Evolutionary conservation across 1,284 basidiomycete genomes (phyloP), one percentile per base, ranked within the genome.

Genomic region (Tilletia horrida): DNA sequence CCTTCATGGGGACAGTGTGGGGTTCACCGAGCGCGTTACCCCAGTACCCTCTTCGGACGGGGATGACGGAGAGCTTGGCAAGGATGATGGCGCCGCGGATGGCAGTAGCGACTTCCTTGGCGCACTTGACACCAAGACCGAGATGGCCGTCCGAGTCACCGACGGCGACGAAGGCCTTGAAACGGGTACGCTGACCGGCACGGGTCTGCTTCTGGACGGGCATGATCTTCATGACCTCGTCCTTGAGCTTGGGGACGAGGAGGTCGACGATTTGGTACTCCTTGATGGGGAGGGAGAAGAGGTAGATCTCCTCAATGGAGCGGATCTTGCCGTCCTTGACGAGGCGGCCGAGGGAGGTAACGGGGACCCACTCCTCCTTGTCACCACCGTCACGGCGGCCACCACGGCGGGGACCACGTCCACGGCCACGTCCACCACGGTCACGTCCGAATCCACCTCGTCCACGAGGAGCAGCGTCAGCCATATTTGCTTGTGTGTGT

Each of bases 181-280:
- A 99, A 76, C 95, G 91, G 73, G 96, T 99, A 81, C 96, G 92
- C 86, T 99, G 96, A 85, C 96, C 96, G 81, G 96, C 96, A 83
- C 93, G 93, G 72, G 96, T 99, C 86, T 99, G 96, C 86, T 99
- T 99, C 86, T 98, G 96, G 71, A 99, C 96, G 79, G 96, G 96
- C 90, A 93, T 94, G 84, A 99, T 98, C 85, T 95, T 96, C 96
- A 99, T 98, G 77, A 99, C 95, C 85, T 98, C 95, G 83, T 98
- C 83, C 71, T 79, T 81, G 69, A 81, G 76, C 75, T 80, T 80
- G 73, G 80, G 80, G 45, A 81, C 73, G n/a, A 81, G 71, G 11
- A 81, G 71, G 77, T 81, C 80, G 62, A 81, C 74, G 65, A 81
- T 71, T 73, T 81, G 80, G 76, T 77, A 80, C 77, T 81, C 79